phyloP scores from a whole-genome alignment of 371 early-diverging fungal species.

The Quaeritorhiza haematococci region DNA sequence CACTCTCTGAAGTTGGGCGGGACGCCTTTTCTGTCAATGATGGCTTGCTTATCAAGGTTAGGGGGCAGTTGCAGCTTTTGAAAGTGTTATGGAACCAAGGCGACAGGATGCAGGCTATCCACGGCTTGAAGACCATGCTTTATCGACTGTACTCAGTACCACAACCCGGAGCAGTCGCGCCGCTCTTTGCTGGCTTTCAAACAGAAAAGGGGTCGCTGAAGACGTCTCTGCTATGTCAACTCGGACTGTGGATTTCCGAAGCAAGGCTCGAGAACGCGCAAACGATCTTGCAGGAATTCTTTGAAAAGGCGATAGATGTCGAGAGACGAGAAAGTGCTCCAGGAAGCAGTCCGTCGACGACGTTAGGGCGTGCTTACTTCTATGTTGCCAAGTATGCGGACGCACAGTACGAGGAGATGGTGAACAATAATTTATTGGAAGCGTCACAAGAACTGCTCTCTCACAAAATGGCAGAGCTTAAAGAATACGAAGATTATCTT shows the following conservation, averaged over 20 bases:
- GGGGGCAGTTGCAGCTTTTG: constrained; percentile 12
- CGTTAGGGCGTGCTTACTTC: constrained; percentile 21
- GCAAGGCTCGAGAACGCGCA: constrained; percentile 16
- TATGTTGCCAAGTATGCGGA: constrained; percentile 38
- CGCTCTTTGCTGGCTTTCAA: too few species aligned
- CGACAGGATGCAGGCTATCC: constrained; percentile 16
- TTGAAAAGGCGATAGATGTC: constrained; percentile 11
- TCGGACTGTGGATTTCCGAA: constrained; percentile 30
- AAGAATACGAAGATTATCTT: constrained; percentile 11
- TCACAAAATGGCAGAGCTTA: constrained; percentile 19
- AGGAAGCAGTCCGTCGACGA: not conserved
- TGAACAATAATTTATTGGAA: constrained; percentile 21
- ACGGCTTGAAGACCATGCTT: not conserved
- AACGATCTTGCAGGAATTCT: constrained; percentile 14
- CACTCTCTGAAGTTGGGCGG: too few species aligned
- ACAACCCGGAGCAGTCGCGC: too few species aligned
- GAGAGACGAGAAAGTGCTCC: not conserved
- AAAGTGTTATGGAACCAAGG: constrained; percentile 27
- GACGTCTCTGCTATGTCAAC: constrained; percentile 13
- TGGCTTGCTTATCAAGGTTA: not conserved
- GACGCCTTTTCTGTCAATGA: not conserved
- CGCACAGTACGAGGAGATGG: constrained; percentile 19
- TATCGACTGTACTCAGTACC: too few species aligned
- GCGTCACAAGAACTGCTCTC: constrained; percentile 17
- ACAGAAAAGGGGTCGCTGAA: not conserved